These are phyloP conservation scores for Oryza punctata DNA, from an alignment of 176 grass and related monocot species.

Conservation along the genomic window DNA sequence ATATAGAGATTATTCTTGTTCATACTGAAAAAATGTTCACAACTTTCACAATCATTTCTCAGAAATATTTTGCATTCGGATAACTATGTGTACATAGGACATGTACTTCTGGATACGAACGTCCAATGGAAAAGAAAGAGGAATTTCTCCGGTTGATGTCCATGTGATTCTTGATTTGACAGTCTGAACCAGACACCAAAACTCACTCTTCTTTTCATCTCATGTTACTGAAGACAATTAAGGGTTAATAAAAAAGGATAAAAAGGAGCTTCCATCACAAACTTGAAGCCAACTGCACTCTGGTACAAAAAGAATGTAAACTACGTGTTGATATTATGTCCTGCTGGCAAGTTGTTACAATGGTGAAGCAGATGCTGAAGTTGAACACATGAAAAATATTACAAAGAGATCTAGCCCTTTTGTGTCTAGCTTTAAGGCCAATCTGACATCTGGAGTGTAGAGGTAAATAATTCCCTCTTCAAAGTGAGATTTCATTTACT, in stretches of 20 bases:
- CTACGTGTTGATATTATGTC: slow-evolving; percentile 39
- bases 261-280: neutral
- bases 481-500: slow-evolving; percentile 62
- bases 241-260: neutral
- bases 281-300: neutral
- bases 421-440: slow-evolving; percentile 48
- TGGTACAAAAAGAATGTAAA: slow-evolving; percentile 32
- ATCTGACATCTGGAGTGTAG: slow-evolving; percentile 40
- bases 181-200: too few relatives aligned
- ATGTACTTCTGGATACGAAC: neutral
- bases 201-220: neutral
- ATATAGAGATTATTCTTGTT: too few relatives aligned
- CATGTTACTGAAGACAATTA: neutral
- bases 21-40: neutral
- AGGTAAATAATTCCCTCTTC: slow-evolving; percentile 29
- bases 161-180: neutral
- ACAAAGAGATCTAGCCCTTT: slow-evolving; percentile 27
- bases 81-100: neutral
- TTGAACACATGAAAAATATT: slow-evolving; percentile 27
- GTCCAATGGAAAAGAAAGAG: neutral
- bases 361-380: neutral
- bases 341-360: slow-evolving; percentile 31
- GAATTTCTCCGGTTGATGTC: neutral
- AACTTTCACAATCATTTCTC: neutral
- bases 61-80: neutral